These are phyloP conservation scores for Dipteronia dyeriana DNA, from an alignment of 345 rosid genomes.

Conservation along the genomic window DNA sequence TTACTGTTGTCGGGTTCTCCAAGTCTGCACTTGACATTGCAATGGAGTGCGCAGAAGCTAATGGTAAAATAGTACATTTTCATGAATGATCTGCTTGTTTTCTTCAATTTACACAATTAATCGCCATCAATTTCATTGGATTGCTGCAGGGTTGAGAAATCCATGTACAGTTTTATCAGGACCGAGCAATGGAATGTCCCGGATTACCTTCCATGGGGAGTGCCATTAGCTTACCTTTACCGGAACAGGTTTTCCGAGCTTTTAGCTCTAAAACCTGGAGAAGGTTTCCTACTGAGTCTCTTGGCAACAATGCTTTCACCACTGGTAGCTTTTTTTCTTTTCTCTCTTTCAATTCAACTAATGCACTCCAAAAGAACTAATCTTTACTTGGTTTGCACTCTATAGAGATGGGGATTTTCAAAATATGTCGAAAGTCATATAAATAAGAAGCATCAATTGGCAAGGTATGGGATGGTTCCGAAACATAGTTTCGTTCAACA, in stretches of 20 bases:
- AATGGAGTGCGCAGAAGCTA: constrained; percentile 34
- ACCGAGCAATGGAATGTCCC: constrained; percentile 49
- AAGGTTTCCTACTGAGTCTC: constrained; percentile 32
- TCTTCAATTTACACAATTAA: no score
- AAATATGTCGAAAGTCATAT: constrained; percentile 43
- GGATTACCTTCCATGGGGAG: constrained; percentile 47
- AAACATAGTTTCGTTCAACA: constrained; percentile 43
- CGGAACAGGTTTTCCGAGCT: constrained; percentile 48
- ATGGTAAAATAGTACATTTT: constrained; percentile 22
- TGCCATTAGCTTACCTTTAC: constrained; percentile 33
- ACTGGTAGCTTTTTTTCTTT: constrained; percentile 20
- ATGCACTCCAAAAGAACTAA: no score
- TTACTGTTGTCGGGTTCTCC: constrained; percentile 38
- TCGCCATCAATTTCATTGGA: background rate
- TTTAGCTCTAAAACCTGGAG: constrained; percentile 48
- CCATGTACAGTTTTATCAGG: constrained; percentile 44
- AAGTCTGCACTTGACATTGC: constrained; percentile 46
- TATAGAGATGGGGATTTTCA: constrained; percentile 39
- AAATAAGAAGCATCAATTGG: constrained; percentile 30
- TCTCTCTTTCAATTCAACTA: no score
- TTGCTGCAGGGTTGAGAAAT: constrained; percentile 28
- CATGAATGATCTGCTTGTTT: no score
- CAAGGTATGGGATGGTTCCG: constrained; percentile 46
- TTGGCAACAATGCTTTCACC: constrained; percentile 40
- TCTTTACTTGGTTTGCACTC: background rate